Evolutionary conservation across 805 yeast species (phyloP), one percentile per base, ranked within the genome.

Genomic region (Wickerhamiella australiensis): DNA sequence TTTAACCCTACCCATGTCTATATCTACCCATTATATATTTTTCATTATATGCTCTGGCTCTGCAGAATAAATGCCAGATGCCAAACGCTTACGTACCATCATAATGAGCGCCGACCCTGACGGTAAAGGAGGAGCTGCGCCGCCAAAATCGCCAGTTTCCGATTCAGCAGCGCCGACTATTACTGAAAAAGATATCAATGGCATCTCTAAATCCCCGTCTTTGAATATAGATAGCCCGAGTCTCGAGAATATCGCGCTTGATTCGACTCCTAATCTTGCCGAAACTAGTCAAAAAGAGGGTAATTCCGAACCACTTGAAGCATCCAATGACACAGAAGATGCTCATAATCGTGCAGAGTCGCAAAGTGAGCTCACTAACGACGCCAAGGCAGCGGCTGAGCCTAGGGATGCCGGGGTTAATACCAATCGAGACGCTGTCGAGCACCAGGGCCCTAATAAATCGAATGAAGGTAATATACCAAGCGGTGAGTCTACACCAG

Each of bases 21-120:
- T 11, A 26, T 11, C 29, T 11, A 11, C 29, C 29, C 11, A 26
- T 26, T n/a, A 26, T 26, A 26, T 26, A 26, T 26, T 26, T 11
- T 17, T n/a, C 7, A 35, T 35, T 35, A 11, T 35, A 35, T 11
- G 20, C 38, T 26, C n/a, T n/a, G n/a, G n/a, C n/a, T n/a, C n/a
- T n/a, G n/a, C n/a, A n/a, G n/a, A n/a, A n/a, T n/a, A n/a, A n/a
- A n/a, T n/a, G n/a, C n/a, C n/a, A n/a, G n/a, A n/a, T n/a, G 33
- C 33, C 33, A 33, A 15, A 18, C n/a, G 38, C 38, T 33, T 33
- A 33, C 38, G 38, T 33, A n/a, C 38, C 38, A 33, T 33, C 33
- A 29, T 26, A 7, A 38, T 42, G 45, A 42, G 45, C 45, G 22
- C 45, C 45, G 45, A 31, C 36, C 45, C 18, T 25, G 35, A 31